Evolutionary conservation across 75 land plant genomes (phyloP).

Genomic region (Chamaecyparis obtusa): DNA sequence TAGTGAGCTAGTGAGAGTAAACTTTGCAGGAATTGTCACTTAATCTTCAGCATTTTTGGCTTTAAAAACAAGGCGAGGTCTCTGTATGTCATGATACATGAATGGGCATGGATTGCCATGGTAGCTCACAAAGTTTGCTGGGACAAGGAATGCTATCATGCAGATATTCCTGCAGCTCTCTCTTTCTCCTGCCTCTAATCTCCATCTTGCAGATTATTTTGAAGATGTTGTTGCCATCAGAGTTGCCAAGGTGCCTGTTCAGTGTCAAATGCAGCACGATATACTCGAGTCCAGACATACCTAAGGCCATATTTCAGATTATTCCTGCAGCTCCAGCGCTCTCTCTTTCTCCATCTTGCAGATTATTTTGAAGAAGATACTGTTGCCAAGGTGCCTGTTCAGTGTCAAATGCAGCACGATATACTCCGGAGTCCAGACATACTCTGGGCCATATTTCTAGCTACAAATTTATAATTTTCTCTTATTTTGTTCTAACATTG

Average conservation of each 20-base stretch:
- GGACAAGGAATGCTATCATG: neutral
- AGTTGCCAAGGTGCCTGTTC: too few species aligned
- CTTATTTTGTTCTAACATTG: neutral
- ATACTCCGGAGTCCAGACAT: constrained; percentile 25
- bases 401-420: too few species aligned
- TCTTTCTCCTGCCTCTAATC: constrained; percentile 16
- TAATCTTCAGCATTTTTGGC: neutral
- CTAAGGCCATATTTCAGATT: too few species aligned
- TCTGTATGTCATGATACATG: neutral
- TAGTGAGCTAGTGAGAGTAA: neutral
- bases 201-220: too few species aligned
- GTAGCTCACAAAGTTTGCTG: constrained; percentile 44
- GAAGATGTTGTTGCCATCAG: neutral
- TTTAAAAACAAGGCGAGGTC: neutral
- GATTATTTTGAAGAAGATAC: too few species aligned
- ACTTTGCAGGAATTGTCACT: neutral
- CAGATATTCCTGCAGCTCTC: constrained; percentile 23
- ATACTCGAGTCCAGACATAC: too few species aligned
- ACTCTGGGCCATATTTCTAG: constrained; percentile 41
- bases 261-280: neutral
- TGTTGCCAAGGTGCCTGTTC: too few species aligned
- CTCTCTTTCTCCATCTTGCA: too few species aligned
- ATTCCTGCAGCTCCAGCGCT: too few species aligned
- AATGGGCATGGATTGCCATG: constrained; percentile 12
- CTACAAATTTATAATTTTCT: neutral